phyloP scores from a whole-genome alignment of 1,139 yeast species.

The Saccharomycopsis hybrid region DNA sequence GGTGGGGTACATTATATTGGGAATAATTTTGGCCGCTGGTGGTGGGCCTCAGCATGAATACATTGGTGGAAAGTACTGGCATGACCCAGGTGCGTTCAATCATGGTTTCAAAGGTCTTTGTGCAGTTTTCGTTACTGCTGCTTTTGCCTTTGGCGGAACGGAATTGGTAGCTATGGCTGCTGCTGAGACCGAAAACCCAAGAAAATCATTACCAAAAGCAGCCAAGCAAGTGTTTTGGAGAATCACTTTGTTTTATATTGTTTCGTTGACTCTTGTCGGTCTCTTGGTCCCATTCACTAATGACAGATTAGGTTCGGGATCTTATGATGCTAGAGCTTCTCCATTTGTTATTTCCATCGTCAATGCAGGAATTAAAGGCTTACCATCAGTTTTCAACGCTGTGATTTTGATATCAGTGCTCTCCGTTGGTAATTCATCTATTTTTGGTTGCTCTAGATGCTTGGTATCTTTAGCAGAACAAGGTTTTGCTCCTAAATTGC shows the following conservation, averaged over 20 bases:
- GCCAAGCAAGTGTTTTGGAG: slow-evolving; percentile 77
- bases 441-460: slow-evolving; percentile 61
- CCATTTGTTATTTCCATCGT: slow-evolving; percentile 47
- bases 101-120: slow-evolving; percentile 54
- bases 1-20: slow-evolving; percentile 62
- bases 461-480: slow-evolving; percentile 60
- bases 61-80: slow-evolving; percentile 54
- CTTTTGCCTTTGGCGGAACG: slow-evolving; percentile 55
- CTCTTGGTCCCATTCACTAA: slow-evolving; percentile 62
- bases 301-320: slow-evolving; percentile 40
- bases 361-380: slow-evolving; percentile 41
- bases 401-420: slow-evolving; percentile 52
- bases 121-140: slow-evolving; percentile 48
- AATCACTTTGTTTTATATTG: slow-evolving; percentile 57
- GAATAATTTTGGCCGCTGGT: slow-evolving; percentile 57
- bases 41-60: slow-evolving; percentile 49
- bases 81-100: slow-evolving; percentile 51
- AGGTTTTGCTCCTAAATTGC: slow-evolving; percentile 53
- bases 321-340: slow-evolving; percentile 46
- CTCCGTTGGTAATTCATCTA: slow-evolving; percentile 64
- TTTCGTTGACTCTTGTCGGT: slow-evolving; percentile 57
- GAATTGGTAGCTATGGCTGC: slow-evolving; percentile 83
- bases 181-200: slow-evolving; percentile 78
- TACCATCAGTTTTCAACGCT: slow-evolving; percentile 46
- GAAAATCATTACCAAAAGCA: slow-evolving; percentile 62